Evolutionary conservation across 2,329 filamentous ascomycete genomes (phyloP), one percentile per base, ranked within the genome.

Genomic region (Drechmeria coniospora): DNA sequence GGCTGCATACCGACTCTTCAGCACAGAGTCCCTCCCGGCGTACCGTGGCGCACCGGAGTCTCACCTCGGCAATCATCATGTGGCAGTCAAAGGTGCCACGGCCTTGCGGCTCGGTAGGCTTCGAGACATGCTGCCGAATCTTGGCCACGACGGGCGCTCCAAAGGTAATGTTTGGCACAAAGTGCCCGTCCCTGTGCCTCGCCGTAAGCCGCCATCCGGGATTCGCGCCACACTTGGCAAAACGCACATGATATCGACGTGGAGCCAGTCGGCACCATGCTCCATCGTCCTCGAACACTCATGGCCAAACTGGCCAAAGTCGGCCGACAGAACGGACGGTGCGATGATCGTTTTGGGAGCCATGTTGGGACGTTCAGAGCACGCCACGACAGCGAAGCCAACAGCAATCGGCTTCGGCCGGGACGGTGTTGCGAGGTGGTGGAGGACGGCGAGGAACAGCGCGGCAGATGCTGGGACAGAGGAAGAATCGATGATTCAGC

Each of bases 1-100:
- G 90, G 90, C 86, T 90, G 41, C 39, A 10, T 14, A 12, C 14
- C 6, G 6, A 14, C 7, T 19, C 18, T 11, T 23, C 22, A 28
- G 30, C 14, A 15, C 19, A 9, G 13, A 11, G 15, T 4, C 30
- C 18, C 15, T 15, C 20, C n/a, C 9, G 4, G n/a, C 18, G 15
- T 26, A 21, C 21, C 18, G 14, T 17, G 21, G 10, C 21, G 30
- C 8, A 12, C 17, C 14, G 13, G n/a, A 15, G 2, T 8, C 19
- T 42, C 65, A 87, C 82, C 78, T 98, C 87, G 45, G 83, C 75
- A 50, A 98, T 92, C 90, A 98, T 98, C 90, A 98, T 95, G 59
- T 98, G 90, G 67, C 90, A 98, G 57, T 98, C 90, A 52, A 98
- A 98, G 10, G 87, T 95, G 36, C 90, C 90, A 43, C 76, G 79